Evolutionary conservation across 495 filamentous ascomycete species (phyloP).

Genomic region (Penicillium fimorum): DNA sequence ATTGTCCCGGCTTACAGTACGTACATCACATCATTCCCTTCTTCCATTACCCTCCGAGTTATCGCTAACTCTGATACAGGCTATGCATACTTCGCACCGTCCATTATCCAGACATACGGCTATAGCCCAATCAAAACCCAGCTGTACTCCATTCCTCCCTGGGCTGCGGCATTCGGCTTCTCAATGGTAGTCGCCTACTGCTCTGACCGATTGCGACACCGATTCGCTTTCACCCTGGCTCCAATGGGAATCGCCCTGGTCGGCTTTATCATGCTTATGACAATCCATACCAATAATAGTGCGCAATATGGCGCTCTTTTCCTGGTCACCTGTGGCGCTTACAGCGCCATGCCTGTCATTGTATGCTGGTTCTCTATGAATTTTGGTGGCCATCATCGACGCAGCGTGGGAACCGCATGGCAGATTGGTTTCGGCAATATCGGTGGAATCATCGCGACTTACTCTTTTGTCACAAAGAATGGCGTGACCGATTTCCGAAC

Average conservation of each 20-base stretch:
- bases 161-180: conserved; percentile 74
- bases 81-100: conserved; percentile 75
- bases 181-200: conserved; percentile 68
- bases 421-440: conserved; percentile 91
- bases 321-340: conserved; percentile 60
- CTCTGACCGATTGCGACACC: conserved; percentile 68
- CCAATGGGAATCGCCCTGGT: conserved; percentile 63
- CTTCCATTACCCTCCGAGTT: background rate
- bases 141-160: conserved; percentile 80
- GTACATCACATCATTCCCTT: conserved; percentile 30
- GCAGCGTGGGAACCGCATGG: conserved; percentile 81
- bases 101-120: conserved; percentile 67
- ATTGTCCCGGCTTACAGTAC: conserved; percentile 83
- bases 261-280: conserved; percentile 72
- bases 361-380: conserved; percentile 97
- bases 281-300: conserved; percentile 53
- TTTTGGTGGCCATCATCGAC: conserved; percentile 79
- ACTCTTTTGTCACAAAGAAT: conserved; percentile 71
- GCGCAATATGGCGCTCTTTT: conserved; percentile 75
- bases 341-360: conserved; percentile 76
- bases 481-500: conserved; percentile 61
- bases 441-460: conserved; percentile 89
- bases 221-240: conserved; percentile 70
- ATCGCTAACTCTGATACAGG: conserved; percentile 28
- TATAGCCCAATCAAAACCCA: conserved; percentile 72